Conservation (phyloP, 257 asterid species). For the Solanum infundibuliforme region DNA sequence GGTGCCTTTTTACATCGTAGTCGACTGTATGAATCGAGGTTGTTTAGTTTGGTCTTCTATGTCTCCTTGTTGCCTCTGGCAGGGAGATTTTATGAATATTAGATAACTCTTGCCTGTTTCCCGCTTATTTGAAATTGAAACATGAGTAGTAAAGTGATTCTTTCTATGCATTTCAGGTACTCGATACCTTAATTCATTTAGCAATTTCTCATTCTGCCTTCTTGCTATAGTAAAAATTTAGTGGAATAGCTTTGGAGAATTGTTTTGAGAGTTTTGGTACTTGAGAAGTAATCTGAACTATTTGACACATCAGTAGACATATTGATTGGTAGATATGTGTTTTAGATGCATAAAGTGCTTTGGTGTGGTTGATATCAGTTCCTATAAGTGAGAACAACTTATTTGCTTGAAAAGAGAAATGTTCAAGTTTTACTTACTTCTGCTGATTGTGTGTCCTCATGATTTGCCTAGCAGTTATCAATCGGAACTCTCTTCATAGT, state of each 20-base stretch:
- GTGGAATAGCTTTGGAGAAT: neutral
- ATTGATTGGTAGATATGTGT: neutral
- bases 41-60: neutral
- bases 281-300: neutral
- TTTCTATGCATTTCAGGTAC: neutral
- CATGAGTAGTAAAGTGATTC: neutral
- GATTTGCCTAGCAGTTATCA: neutral
- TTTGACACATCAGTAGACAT: neutral
- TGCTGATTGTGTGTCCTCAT: too few species aligned
- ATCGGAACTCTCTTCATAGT: neutral
- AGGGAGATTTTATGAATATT: neutral
- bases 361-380: neutral
- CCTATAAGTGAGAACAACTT: neutral
- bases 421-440: neutral
- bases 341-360: neutral
- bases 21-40: neutral
- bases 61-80: neutral
- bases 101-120: neutral
- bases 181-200: neutral
- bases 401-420: neutral
- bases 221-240: neutral
- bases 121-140: neutral
- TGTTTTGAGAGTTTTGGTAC: neutral
- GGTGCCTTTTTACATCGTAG: neutral
- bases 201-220: neutral